These are phyloP conservation scores for Pseudogymnoascus sp. DNA, from an alignment of 2,329 filamentous ascomycete genomes.

Conservation along the genomic window DNA sequence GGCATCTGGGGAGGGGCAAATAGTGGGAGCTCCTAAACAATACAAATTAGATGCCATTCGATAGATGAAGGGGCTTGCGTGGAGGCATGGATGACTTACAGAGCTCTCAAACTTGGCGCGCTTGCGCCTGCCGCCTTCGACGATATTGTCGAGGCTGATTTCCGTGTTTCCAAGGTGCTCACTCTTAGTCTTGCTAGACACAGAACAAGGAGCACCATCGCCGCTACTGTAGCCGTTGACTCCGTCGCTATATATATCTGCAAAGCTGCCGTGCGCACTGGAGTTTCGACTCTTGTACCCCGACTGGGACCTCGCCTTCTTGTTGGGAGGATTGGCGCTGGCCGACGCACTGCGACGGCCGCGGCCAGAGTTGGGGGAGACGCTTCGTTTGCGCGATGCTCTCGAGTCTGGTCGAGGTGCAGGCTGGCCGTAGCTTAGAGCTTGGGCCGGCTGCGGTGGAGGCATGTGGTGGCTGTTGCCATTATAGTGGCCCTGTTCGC, in stretches of 20 bases:
- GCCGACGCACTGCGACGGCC: slow-evolving; percentile 73
- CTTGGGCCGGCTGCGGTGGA: slow-evolving; percentile 44
- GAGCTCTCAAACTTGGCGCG: slow-evolving; percentile 94
- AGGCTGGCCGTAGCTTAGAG: slow-evolving; percentile 51
- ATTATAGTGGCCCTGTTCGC: slow-evolving; percentile 49
- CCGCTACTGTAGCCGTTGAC: slow-evolving; percentile 77
- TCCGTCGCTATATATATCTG: slow-evolving; percentile 59
- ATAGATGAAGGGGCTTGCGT: neutral
- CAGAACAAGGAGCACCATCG: slow-evolving; percentile 70
- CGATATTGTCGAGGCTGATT: slow-evolving; percentile 96
- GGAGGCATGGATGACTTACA: slow-evolving; percentile 52
- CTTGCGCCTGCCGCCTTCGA: slow-evolving; percentile 92
- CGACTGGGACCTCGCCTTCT: slow-evolving; percentile 63
- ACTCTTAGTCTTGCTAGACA: slow-evolving; percentile 67
- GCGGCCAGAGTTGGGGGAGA: slow-evolving; percentile 61
- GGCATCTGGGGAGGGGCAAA: slow-evolving; percentile 94
- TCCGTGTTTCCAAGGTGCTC: slow-evolving; percentile 91
- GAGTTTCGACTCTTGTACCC: slow-evolving; percentile 59
- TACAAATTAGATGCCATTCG: slow-evolving; percentile 13
- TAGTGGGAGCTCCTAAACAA: slow-evolving; percentile 75
- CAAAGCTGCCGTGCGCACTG: slow-evolving; percentile 39
- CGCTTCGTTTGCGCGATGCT: slow-evolving; percentile 67
- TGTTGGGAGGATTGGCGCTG: slow-evolving; percentile 44
- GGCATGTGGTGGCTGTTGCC: slow-evolving; percentile 59
- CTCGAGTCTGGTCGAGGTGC: slow-evolving; percentile 63